Conservation (phyloP, 139 green algal genomes). For the Tetraselmis chui region DNA sequence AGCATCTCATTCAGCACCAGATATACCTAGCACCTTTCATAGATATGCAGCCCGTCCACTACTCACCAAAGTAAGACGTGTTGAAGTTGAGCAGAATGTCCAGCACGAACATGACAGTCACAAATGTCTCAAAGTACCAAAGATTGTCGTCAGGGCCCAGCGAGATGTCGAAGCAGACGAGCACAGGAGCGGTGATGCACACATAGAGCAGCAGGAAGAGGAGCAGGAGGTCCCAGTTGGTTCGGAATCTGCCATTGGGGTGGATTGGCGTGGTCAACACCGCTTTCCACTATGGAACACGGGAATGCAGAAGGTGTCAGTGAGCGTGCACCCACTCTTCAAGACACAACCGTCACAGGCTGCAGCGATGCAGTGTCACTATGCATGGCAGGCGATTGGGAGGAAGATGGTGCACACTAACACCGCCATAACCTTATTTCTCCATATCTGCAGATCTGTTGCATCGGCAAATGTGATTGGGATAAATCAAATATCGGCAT, state of each 20-base stretch:
- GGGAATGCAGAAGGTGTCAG: too few species aligned
- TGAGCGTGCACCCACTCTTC: background rate
- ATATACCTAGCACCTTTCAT: background rate
- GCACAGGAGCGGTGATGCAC: conserved; percentile 29
- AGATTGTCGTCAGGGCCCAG: background rate
- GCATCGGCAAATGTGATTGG: background rate
- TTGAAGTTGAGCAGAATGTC: conserved; percentile 53
- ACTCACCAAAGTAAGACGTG: conserved; percentile 18
- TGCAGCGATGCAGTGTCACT: background rate
- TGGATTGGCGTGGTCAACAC: background rate
- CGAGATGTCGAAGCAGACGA: conserved; percentile 36
- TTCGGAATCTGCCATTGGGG: conserved; percentile 3
- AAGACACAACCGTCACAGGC: background rate
- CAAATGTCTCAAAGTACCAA: conserved; percentile 6
- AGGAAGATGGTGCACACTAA: too few species aligned
- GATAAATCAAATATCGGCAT: background rate
- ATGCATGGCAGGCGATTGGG: too few species aligned
- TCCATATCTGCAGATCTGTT: background rate
- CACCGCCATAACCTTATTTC: too few species aligned
- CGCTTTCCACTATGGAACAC: too few species aligned
- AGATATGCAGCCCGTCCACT: background rate
- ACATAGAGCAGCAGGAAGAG: conserved; percentile 35
- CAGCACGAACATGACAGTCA: conserved; percentile 34
- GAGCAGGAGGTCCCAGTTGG: conserved; percentile 40
- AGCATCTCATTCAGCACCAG: too few species aligned